Base-by-base conservation (phyloP, 2,329 filamentous ascomycete species). In the Coleophoma crateriformis region DNA sequence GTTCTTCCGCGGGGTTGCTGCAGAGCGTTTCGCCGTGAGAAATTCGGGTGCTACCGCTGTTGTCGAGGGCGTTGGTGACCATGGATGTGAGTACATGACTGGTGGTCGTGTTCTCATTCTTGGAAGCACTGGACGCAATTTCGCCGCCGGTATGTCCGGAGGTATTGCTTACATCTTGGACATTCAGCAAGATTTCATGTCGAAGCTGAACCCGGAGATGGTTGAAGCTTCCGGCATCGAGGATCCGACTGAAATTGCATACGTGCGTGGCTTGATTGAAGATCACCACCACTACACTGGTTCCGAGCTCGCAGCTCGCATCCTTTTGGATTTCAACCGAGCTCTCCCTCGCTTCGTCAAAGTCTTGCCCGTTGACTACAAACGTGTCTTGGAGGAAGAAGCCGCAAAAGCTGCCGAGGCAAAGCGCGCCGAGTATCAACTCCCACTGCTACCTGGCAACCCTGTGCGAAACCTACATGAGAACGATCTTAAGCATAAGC, bases 1-100 rank as follows among this genome's bases (percentile, higher is more conserved):
- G 73, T 97, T 90, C 83, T 96, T 97, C 89, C 88, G 92, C 56
- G 92, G 92, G 79, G 84, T 96, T 54, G 92, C 92, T 64, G 92
- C 92, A 39, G 92, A 97, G 76, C 88, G 92, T 64, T 97, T 97
- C 68, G 91, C 90, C 54, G 92, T 97, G 58, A 87, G 92, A 60
- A 97, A 97, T 76, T 96, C 92, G 1, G 92, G 92, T 72, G 92
- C 89, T 46, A 95, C 86, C 27, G 90, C 92, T n/a, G 88, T 97
- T 57, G 91, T 96, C 54, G 92, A 97, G 71, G 92, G 92, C 72
- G 82, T 95, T 57, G 92, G 92, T 77, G 92, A 97, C 69, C 92
- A 97, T 68, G 88, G 90, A 55, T 96, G 91, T 67, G 92, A 97
- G 77, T 97, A 97, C 80, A 97, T 97, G 92, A 96, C 92, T 63